phyloP scores from a whole-genome alignment of 2,329 filamentous ascomycete species.

The Epichloe sylvatica region DNA sequence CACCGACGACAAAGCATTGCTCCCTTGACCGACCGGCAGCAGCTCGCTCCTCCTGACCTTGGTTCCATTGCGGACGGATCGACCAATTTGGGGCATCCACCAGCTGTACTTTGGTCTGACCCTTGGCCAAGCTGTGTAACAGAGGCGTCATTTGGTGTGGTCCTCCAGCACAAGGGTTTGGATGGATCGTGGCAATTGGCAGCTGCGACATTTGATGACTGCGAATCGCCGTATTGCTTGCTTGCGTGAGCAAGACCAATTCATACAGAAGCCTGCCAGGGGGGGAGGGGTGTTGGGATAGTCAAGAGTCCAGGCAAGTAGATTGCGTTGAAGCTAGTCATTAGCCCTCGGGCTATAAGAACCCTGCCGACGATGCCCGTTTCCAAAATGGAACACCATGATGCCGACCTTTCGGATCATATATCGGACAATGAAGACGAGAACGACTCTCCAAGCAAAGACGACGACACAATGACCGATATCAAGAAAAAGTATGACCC shows the following conservation, averaged over 20 bases:
- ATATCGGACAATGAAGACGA: constrained; percentile 48
- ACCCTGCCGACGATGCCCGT: constrained; percentile 37
- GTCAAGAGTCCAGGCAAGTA: background rate
- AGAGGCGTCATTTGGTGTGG: constrained; percentile 19
- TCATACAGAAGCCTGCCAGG: constrained; percentile 2
- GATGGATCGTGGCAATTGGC: constrained; percentile 8
- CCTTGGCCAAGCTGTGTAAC: constrained; percentile 18
- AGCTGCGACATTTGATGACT: constrained; percentile 1
- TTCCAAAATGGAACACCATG: constrained; percentile 36
- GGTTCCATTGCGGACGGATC: background rate
- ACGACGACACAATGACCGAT: constrained; percentile 37
- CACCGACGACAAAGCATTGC: background rate
- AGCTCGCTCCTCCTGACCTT: background rate
- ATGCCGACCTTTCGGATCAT: constrained; percentile 42
- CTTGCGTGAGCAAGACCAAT: constrained; percentile 9
- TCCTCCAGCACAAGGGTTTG: constrained; percentile 17
- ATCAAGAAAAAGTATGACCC: constrained; percentile 59
- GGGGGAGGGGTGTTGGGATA: background rate
- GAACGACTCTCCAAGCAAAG: constrained; percentile 30
- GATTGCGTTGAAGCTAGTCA: background rate
- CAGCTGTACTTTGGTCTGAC: constrained; percentile 15
- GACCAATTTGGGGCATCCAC: constrained; percentile 14
- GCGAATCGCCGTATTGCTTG: constrained; percentile 17
- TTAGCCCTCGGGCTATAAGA: constrained; percentile 28
- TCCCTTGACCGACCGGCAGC: background rate